Conservation (phyloP, 768 basidiomycete genomes). For the Trametes elegans region DNA sequence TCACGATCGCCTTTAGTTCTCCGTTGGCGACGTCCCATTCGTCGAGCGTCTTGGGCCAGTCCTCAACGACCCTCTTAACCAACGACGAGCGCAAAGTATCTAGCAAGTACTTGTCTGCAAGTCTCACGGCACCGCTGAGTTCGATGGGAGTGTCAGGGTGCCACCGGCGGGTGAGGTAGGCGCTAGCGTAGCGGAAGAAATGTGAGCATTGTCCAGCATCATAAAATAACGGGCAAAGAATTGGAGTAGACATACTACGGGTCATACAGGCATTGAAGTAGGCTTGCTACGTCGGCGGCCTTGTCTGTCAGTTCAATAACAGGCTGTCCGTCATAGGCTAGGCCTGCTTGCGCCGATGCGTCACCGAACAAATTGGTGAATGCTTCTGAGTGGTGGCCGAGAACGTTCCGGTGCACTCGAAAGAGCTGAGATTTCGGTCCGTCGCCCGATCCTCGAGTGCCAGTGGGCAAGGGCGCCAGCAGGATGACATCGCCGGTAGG, state of each 20-base stretch:
- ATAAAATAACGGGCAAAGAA: background rate
- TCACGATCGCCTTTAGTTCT: background rate
- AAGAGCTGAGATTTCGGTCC: background rate
- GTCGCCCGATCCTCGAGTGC: slow-evolving; percentile 1
- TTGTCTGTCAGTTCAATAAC: slow-evolving; percentile 11
- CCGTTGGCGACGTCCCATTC: slow-evolving; percentile 26
- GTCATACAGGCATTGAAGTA: slow-evolving; percentile 15
- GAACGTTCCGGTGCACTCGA: slow-evolving; percentile 19
- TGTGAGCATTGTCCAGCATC: background rate
- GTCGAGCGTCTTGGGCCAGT: slow-evolving; percentile 29
- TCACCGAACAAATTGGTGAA: slow-evolving; percentile 19
- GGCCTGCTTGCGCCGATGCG: background rate
- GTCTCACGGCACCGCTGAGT: slow-evolving; percentile 19
- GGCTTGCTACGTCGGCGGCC: slow-evolving; percentile 8
- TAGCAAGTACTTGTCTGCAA: slow-evolving; percentile 31
- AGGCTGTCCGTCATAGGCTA: slow-evolving; percentile 10
- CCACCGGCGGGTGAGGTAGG: slow-evolving; percentile 17
- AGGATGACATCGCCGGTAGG: slow-evolving; percentile 25
- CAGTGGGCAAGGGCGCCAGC: background rate
- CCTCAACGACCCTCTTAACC: slow-evolving; percentile 21
- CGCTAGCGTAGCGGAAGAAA: background rate
- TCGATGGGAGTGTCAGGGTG: slow-evolving; percentile 21
- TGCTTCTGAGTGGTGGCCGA: slow-evolving; percentile 14
- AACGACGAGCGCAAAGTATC: slow-evolving; percentile 25
- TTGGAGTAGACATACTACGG: slow-evolving; percentile 8